Conservation (phyloP, 179 eudicot species). For the Corrigiola litoralis region DNA sequence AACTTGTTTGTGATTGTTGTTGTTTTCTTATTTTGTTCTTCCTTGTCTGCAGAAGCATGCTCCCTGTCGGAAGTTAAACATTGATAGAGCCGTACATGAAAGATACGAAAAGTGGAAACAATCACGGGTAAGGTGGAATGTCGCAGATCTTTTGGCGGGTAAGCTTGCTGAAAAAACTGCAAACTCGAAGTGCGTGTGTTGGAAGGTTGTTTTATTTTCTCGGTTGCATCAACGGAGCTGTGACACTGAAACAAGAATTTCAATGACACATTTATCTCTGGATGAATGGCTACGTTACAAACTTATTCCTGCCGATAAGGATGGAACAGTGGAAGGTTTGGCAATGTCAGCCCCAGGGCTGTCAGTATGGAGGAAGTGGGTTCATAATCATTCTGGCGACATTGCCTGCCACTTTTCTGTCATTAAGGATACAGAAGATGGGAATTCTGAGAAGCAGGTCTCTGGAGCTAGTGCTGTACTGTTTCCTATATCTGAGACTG, state of each 20-base stretch:
- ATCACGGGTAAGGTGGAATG: constrained; percentile 72
- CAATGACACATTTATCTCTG: constrained; percentile 28
- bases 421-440: constrained; percentile 36
- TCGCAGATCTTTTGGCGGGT: constrained; percentile 61
- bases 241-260: constrained; percentile 16
- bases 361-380: constrained; percentile 86
- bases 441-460: constrained; percentile 32
- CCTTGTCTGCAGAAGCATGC: constrained; percentile 43
- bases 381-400: constrained; percentile 26
- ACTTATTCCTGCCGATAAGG: constrained; percentile 52
- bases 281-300: constrained; percentile 69
- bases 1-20: constrained; percentile 5
- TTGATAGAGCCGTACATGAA: constrained; percentile 54
- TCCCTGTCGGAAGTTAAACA: constrained; percentile 40
- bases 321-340: constrained; percentile 34
- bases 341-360: constrained; percentile 59
- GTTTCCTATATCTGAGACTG: constrained; percentile 53
- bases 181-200: constrained; percentile 63
- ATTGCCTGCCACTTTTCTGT: constrained; percentile 65
- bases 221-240: constrained; percentile 21
- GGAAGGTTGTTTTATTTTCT: constrained; percentile 66
- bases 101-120: constrained; percentile 54
- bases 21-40: constrained; percentile 2
- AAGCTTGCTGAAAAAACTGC: constrained; percentile 49
- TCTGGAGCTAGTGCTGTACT: constrained; percentile 64